These are phyloP conservation scores for Penicillium sp. DNA, from an alignment of 2,329 filamentous ascomycete genomes.

Conservation along the genomic window DNA sequence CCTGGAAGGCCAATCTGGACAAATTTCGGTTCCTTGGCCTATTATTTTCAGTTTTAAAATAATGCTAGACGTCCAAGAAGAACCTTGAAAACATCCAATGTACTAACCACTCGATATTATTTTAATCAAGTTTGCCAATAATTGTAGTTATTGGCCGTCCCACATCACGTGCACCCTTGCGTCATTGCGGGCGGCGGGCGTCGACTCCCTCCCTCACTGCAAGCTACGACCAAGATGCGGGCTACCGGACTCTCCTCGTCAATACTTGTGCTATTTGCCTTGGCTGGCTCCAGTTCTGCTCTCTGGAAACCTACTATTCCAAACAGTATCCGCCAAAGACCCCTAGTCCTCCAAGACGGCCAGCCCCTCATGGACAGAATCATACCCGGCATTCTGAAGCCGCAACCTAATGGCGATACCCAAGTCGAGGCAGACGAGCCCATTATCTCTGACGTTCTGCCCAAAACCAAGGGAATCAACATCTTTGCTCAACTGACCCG, in stretches of 20 bases:
- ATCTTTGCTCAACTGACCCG: conserved; percentile 83
- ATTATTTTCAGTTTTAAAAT: too few species aligned
- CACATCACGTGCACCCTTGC: conserved; percentile 30
- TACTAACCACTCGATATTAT: too few species aligned
- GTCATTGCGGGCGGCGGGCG: conserved; percentile 23
- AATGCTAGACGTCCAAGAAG: too few species aligned
- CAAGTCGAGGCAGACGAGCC: conserved; percentile 51
- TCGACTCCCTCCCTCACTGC: conserved; percentile 8
- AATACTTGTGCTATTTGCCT: conserved; percentile 15
- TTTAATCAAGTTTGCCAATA: too few species aligned
- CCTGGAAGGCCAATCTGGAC: too few species aligned
- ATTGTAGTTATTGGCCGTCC: too few species aligned
- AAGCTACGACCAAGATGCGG: conserved; percentile 22
- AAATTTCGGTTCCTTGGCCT: too few species aligned
- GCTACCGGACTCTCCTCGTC: conserved; percentile 8
- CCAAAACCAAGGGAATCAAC: conserved; percentile 76
- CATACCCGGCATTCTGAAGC: conserved; percentile 27
- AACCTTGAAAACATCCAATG: too few species aligned
- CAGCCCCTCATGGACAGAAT: conserved; percentile 31
- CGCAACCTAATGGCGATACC: conserved; percentile 20
- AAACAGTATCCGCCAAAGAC: conserved; percentile 13
- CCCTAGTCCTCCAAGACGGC: conserved; percentile 24
- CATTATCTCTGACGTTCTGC: conserved; percentile 82
- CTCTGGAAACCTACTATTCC: conserved; percentile 15
- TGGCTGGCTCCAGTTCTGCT: conserved; percentile 15